Evolutionary conservation across 2,329 filamentous ascomycete species (phyloP).

Genomic region (Pseudocercospora macadamiae): DNA sequence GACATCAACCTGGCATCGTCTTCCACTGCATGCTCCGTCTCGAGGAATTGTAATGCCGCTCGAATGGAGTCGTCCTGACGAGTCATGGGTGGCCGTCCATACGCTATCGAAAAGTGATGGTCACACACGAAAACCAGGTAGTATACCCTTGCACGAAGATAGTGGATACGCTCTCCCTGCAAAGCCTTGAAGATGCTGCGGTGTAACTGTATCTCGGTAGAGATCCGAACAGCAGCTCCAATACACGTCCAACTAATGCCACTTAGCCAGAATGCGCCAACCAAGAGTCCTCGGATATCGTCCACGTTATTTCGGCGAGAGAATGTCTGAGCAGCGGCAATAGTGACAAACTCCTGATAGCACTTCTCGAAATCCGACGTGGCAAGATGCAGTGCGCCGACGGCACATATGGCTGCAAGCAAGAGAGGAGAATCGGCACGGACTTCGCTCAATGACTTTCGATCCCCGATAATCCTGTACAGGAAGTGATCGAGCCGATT

Average conservation of each 20-base stretch:
- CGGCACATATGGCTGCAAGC: conserved; percentile 40
- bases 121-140: conserved; percentile 46
- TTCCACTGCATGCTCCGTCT: conserved; percentile 37
- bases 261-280: conserved; percentile 45
- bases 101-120: conserved; percentile 44
- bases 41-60: conserved; percentile 36
- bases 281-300: conserved; percentile 40
- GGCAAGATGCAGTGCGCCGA: conserved; percentile 37
- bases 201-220: conserved; percentile 45
- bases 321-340: conserved; percentile 35
- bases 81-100: conserved; percentile 44
- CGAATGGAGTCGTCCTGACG: conserved; percentile 38
- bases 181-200: conserved; percentile 42
- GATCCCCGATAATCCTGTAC: conserved; percentile 39
- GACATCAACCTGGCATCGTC: conserved; percentile 33
- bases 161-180: conserved; percentile 36
- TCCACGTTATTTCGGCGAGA: conserved; percentile 33
- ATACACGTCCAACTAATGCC: conserved; percentile 38
- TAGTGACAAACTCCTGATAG: conserved; percentile 37
- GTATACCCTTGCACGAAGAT: conserved; percentile 43
- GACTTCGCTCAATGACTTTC: conserved; percentile 32
- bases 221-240: conserved; percentile 42
- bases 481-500: conserved; percentile 39
- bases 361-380: conserved; percentile 34
- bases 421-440: conserved; percentile 38